A percentile compares a stretch with the other conserved stretches of the same genome.
Conservation (phyloP, 129 eudicot genomes). For the Tagetes patula region DNA sequence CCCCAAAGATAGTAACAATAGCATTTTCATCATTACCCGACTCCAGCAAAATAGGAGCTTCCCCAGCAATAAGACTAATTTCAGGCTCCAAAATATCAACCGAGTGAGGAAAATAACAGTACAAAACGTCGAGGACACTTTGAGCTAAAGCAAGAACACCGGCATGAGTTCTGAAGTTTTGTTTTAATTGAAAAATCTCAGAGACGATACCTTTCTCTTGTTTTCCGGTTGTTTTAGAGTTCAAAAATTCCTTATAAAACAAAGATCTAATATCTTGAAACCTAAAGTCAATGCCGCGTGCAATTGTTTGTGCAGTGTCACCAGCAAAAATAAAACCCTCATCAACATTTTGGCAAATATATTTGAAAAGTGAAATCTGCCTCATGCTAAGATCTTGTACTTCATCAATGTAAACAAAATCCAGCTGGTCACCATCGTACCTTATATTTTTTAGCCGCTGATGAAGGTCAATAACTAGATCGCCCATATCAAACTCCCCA, state of each 20-base stretch:
- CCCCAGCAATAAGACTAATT: conserved; percentile 71
- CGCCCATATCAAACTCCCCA: conserved; percentile 67
- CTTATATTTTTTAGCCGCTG: conserved; percentile 37
- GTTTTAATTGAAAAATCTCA: conserved; percentile 41
- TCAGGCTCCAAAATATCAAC: conserved; percentile 62
- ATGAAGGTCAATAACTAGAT: conserved; percentile 70
- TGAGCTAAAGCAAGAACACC: conserved; percentile 71
- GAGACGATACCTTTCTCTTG: conserved; percentile 54
- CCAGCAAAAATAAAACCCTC: conserved; percentile 76
- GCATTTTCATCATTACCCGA: conserved; percentile 55
- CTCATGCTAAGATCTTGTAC: conserved; percentile 76
- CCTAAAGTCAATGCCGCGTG: conserved; percentile 75
- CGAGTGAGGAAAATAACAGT: conserved; percentile 56
- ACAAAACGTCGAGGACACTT: conserved; percentile 61
- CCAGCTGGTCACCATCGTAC: conserved; percentile 53
- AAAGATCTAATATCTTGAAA: conserved; percentile 66
- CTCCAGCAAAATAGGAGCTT: conserved; percentile 58
- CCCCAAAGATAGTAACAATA: conserved; percentile 59
- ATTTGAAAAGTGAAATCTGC: conserved; percentile 66
- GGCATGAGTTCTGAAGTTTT: conserved; percentile 73
- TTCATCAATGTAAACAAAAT: conserved; percentile 71
- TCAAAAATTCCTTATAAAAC: conserved; percentile 60
- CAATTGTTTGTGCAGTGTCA: conserved; percentile 81
- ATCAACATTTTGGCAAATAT: conserved; percentile 66
- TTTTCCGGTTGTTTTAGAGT: conserved; percentile 21